Percentiles rank a stretch among this genome's conserved stretches.
phyloP scores from a whole-genome alignment of 2,329 filamentous ascomycete species.

The Fusarium cyanostomum region DNA sequence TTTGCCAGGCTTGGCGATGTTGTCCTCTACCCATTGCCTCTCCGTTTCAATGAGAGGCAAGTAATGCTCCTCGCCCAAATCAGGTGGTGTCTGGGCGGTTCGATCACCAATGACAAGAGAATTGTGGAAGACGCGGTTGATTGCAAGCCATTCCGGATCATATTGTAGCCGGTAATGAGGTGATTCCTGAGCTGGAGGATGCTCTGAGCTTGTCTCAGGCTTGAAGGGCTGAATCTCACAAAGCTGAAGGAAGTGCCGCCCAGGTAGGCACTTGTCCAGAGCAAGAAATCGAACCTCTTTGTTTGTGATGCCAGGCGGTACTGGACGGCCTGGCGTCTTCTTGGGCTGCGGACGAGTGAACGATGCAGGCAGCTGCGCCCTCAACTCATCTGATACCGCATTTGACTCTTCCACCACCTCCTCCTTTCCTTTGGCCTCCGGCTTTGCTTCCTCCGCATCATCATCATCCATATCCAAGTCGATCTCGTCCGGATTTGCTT shows the following conservation, averaged over 20 bases:
- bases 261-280: conserved; percentile 87
- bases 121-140: conserved; percentile 81
- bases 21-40: conserved; percentile 80
- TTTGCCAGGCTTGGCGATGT: conserved; percentile 71
- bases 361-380: conserved; percentile 78
- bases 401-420: conserved; percentile 32
- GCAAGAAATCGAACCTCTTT: conserved; percentile 84
- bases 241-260: conserved; percentile 84
- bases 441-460: conserved; percentile 43
- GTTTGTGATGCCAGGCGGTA: conserved; percentile 79
- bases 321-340: conserved; percentile 65
- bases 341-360: conserved; percentile 63
- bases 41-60: conserved; percentile 72
- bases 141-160: conserved; percentile 95
- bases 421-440: conserved; percentile 7
- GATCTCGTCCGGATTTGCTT: conserved; percentile 73
- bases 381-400: conserved; percentile 69
- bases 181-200: conserved; percentile 30
- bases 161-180: conserved; percentile 74
- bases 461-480: conserved; percentile 72
- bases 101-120: conserved; percentile 72
- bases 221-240: conserved; percentile 67
- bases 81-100: conserved; percentile 59
- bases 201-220: conserved; percentile 34
- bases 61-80: conserved; percentile 77